Conservation (phyloP, 2,329 filamentous ascomycete species). For the Tricladium varicosporioides region DNA sequence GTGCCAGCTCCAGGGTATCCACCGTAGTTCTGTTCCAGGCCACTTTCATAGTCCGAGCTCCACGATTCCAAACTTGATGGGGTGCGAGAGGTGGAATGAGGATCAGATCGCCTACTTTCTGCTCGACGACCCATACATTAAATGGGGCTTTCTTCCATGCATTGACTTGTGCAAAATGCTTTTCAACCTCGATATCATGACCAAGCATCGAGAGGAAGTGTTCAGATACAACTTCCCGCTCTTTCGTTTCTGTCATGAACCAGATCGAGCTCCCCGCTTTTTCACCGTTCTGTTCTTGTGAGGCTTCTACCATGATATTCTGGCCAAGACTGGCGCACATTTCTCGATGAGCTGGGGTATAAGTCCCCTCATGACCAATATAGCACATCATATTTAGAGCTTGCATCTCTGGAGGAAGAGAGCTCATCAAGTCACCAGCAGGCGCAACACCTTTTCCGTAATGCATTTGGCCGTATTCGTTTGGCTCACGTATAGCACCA, state of each 20-base stretch:
- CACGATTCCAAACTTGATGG: conserved; percentile 97
- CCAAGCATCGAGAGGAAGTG: conserved; percentile 92
- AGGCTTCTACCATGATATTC: conserved; percentile 97
- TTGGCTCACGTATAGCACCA: conserved; percentile 48
- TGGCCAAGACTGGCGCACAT: conserved; percentile 97
- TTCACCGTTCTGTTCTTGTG: conserved; percentile 68
- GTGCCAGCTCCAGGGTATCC: conserved; percentile 82
- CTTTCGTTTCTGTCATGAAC: conserved; percentile 98
- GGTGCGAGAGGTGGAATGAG: conserved; percentile 89
- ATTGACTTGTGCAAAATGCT: conserved; percentile 92
- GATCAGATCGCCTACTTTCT: conserved; percentile 87
- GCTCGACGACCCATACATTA: conserved; percentile 88
- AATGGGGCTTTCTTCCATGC: conserved; percentile 96
- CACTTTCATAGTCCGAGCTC: conserved; percentile 93
- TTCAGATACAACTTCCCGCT: conserved; percentile 84
- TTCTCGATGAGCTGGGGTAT: conserved; percentile 90
- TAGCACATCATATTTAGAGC: conserved; percentile 99
- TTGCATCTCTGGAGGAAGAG: conserved; percentile 79
- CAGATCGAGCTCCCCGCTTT: conserved; percentile 88
- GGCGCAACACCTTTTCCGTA: conserved; percentile 52
- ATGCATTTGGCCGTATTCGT: conserved; percentile 38
- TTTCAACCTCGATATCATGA: conserved; percentile 95
- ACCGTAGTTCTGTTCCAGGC: conserved; percentile 96
- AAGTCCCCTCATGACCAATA: conserved; percentile 94
- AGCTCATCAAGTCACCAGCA: conserved; percentile 93